Evolutionary conservation across 768 basidiomycete species (phyloP), one percentile per base, ranked within the genome.

Genomic region (Boletus subparvulus): DNA sequence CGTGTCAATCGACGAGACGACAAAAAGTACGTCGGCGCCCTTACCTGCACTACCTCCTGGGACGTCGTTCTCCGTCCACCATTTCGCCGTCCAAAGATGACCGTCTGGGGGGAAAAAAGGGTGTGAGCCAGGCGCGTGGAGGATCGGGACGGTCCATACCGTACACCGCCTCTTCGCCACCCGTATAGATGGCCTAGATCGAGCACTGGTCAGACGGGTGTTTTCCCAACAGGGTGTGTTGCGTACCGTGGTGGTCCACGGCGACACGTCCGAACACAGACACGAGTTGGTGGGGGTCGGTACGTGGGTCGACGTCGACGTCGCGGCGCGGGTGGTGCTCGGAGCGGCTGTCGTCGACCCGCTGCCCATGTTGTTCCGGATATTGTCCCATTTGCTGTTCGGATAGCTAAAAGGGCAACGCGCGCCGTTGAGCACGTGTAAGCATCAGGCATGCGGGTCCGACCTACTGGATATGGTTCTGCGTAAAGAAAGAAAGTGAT

Each of bases 381-480:
- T 79, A 68, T 89, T 89, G 68, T 84, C 83, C 81, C 83, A 90
- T 63, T 84, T 83, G 72, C 85, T 87, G 63, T 81, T 75, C 8
- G 87, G 87, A 72, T 75, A 88, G 65, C 84, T 86, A 6, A 4
- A 9, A 48, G 26, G 33, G 33, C 30, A 37, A 42, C 16, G 10
- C 12, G 30, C 17, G 26, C 14, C n/a, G n/a, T 10, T 58, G 40
- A 56, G 33, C 30, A 33, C 10, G 11, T 11, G 33, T 17, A 17
- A 21, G 2, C 50, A 28, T 19, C 30, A 7, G 0, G 10, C 13
- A 41, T 1, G 35, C 13, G 10, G 5, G 21, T 21, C 21, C 21
- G 47, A 58, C 74, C 43, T 61, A 85, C 83, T 72, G 73, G 61
- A 88, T 80, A 55, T 88, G 86, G 64, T 89, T 88, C 71, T 78